These are phyloP conservation scores for Oryza punctata DNA, from an alignment of 176 grass and related monocot species.

Conservation along the genomic window DNA sequence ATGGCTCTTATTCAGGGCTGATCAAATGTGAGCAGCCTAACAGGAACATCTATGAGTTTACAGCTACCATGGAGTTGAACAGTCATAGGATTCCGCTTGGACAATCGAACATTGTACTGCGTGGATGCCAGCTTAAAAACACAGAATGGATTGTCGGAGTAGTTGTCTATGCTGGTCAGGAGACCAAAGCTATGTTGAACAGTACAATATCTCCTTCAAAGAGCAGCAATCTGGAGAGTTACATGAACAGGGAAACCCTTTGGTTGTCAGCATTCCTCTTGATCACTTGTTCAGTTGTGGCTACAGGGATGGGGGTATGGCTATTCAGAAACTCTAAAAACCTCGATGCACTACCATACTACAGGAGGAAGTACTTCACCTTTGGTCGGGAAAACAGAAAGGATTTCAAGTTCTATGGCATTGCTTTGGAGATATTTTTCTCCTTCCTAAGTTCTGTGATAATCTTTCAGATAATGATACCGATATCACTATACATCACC, in stretches of 20 bases:
- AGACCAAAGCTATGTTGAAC: conserved; percentile 99
- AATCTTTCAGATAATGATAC: conserved; percentile 99
- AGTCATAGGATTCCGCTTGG: conserved; percentile 82
- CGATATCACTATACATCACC: conserved; percentile 98
- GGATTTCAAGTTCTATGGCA: conserved; percentile 90
- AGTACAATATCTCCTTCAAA: conserved; percentile 97
- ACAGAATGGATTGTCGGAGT: conserved; percentile 91
- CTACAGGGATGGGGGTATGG: conserved; percentile 97
- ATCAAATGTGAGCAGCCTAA: conserved; percentile 97
- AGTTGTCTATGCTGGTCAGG: conserved; percentile 97
- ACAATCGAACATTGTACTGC: conserved; percentile 93
- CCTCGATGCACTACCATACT: conserved; percentile 87
- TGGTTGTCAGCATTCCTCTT: conserved; percentile 97
- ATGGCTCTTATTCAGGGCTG: conserved; percentile 63
- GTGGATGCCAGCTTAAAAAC: conserved; percentile 98
- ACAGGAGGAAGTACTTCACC: conserved; percentile 89
- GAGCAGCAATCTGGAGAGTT: conserved; percentile 94
- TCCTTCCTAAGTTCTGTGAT: conserved; percentile 99
- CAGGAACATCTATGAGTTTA: conserved; percentile 99
- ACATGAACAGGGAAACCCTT: conserved; percentile 99
- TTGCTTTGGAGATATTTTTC: conserved; percentile 95
- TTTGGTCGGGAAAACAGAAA: conserved; percentile 78
- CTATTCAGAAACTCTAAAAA: conserved; percentile 76
- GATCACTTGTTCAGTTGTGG: conserved; percentile 92
- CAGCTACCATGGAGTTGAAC: conserved; percentile 91